These are phyloP conservation scores for Paraphaeosphaeria minitans DNA, from an alignment of 2,329 filamentous ascomycete genomes.

Conservation along the genomic window DNA sequence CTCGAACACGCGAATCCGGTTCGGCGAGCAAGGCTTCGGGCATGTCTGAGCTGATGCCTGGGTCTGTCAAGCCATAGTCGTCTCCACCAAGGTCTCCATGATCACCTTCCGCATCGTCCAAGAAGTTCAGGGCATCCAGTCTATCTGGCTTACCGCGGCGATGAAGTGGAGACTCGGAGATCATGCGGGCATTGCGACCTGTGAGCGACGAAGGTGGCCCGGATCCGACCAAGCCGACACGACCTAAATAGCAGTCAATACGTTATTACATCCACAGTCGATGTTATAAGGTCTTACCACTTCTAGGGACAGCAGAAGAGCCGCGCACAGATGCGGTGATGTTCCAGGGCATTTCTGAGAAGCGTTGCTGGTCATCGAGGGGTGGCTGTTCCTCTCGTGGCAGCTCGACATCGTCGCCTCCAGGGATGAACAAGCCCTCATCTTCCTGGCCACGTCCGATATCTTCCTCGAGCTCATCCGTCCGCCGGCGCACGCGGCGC, in stretches of 20 bases:
- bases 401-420: slow-evolving; percentile 63
- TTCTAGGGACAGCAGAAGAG: slow-evolving; percentile 52
- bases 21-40: slow-evolving; percentile 12
- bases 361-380: slow-evolving; percentile 70
- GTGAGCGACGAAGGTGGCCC: slow-evolving; percentile 43
- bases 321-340: slow-evolving; percentile 60
- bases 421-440: slow-evolving; percentile 34
- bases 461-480: slow-evolving; percentile 38
- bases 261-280: too few relatives aligned
- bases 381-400: slow-evolving; percentile 70
- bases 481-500: slow-evolving; percentile 41
- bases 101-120: slow-evolving; percentile 40
- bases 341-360: slow-evolving; percentile 73
- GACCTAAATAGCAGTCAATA: slow-evolving; percentile 18
- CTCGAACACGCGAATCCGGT: slow-evolving; percentile 51
- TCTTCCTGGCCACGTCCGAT: slow-evolving; percentile 45
- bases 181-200: slow-evolving; percentile 55
- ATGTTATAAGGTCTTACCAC: slow-evolving; percentile 22
- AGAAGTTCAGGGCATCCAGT: slow-evolving; percentile 34
- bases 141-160: slow-evolving; percentile 51
- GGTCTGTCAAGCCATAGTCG: slow-evolving; percentile 23
- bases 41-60: slow-evolving; percentile 28
- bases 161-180: slow-evolving; percentile 66
- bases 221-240: slow-evolving; percentile 48
- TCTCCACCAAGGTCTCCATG: slow-evolving; percentile 26